Conservation (phyloP, 371 early-diverging fungal species). For the Lichtheimia ornata region DNA sequence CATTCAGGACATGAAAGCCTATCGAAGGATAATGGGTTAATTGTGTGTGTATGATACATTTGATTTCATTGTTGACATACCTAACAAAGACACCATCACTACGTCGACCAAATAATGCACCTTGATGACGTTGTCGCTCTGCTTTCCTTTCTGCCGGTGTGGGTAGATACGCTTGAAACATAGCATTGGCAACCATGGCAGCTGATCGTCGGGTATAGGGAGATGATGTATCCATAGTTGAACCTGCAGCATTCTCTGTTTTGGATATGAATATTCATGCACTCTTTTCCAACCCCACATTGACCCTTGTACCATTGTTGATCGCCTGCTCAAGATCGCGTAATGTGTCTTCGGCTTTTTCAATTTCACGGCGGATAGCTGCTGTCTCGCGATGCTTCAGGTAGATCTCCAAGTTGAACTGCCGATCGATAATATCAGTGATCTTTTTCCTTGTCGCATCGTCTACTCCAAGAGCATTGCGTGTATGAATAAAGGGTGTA, state of each 20-base stretch:
- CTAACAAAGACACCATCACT: constrained; percentile 65
- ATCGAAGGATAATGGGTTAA: neutral
- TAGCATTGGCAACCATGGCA: constrained; percentile 12
- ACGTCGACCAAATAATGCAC: constrained; percentile 46
- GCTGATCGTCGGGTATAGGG: constrained; percentile 50
- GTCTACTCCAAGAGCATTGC: constrained; percentile 21
- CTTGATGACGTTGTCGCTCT: constrained; percentile 16
- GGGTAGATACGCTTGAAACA: constrained; percentile 2
- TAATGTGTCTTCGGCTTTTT: constrained; percentile 53
- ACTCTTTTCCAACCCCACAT: neutral
- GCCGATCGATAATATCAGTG: constrained; percentile 62
- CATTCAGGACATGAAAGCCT: constrained; percentile 62
- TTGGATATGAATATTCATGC: neutral
- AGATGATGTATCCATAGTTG: constrained; percentile 16
- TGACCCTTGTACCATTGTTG: constrained; percentile 47
- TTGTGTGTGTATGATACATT: neutral
- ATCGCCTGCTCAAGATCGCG: constrained; percentile 52
- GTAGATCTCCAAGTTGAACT: constrained; percentile 75
- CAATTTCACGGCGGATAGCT: constrained; percentile 58
- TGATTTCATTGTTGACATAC: constrained; percentile 22
- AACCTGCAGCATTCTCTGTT: constrained; percentile 12
- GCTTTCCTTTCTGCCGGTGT: constrained; percentile 3
- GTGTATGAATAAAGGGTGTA: no score
- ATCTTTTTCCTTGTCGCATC: constrained; percentile 55
- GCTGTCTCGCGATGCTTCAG: constrained; percentile 65